Conservation (phyloP, 768 basidiomycete species). For the Mycena rosella region DNA sequence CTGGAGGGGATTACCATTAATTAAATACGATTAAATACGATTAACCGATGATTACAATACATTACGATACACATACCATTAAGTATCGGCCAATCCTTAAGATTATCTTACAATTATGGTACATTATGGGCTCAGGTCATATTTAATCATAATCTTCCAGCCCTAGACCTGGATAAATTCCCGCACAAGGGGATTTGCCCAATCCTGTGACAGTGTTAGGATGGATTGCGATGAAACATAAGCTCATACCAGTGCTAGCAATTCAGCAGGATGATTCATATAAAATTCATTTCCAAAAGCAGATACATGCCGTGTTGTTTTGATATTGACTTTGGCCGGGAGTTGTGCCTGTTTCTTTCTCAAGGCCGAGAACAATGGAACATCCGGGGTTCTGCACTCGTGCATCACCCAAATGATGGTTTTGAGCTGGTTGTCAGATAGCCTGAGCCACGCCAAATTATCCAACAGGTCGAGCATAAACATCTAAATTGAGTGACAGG, state of each 20-base stretch:
- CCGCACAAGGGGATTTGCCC: slow-evolving; percentile 38
- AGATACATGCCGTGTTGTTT: slow-evolving; percentile 38
- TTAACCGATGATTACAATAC: too few species aligned
- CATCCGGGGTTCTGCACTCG: slow-evolving; percentile 45
- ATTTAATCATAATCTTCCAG: too few species aligned
- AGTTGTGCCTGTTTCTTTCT: slow-evolving; percentile 42
- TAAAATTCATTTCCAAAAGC: slow-evolving; percentile 46
- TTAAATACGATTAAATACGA: too few species aligned
- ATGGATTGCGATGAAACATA: not conserved
- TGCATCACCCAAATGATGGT: slow-evolving; percentile 49
- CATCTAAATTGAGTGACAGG: slow-evolving; percentile 8
- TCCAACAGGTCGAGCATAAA: slow-evolving; percentile 48
- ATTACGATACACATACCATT: too few species aligned
- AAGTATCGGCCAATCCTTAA: too few species aligned
- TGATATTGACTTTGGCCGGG: slow-evolving; percentile 19
- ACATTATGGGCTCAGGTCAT: too few species aligned
- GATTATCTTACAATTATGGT: too few species aligned
- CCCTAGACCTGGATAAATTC: slow-evolving; percentile 38
- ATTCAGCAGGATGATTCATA: slow-evolving; percentile 39
- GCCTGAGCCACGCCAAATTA: slow-evolving; percentile 46
- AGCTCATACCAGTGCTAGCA: slow-evolving; percentile 24
- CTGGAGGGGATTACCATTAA: too few species aligned
- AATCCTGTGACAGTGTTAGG: slow-evolving; percentile 37
- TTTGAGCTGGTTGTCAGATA: slow-evolving; percentile 50
- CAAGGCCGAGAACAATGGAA: slow-evolving; percentile 45